phyloP scores from a whole-genome alignment of 2,329 filamentous ascomycete genomes.

The Stachybotrys chlorohalonatus region DNA sequence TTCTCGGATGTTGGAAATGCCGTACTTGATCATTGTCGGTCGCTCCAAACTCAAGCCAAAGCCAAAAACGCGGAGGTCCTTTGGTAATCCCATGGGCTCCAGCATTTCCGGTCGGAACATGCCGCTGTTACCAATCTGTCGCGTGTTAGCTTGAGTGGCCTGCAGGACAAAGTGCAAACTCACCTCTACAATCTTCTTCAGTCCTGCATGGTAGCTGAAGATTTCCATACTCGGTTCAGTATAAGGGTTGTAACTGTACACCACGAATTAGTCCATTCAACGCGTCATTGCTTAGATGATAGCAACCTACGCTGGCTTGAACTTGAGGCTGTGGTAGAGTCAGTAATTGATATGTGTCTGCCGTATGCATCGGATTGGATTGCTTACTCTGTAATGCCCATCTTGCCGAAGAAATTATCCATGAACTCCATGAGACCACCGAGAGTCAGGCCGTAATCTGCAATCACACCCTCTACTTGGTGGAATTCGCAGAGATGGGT shows the following conservation, averaged over 20 bases:
- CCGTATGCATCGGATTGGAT: not conserved
- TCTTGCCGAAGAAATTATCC: constrained; percentile 91
- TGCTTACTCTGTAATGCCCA: constrained; percentile 60
- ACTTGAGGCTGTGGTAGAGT: constrained; percentile 48
- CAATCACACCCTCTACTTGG: constrained; percentile 97
- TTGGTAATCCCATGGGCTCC: constrained; percentile 86
- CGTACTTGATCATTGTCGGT: constrained; percentile 96
- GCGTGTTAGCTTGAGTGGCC: constrained; percentile 1
- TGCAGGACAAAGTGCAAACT: not conserved
- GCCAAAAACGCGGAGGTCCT: constrained; percentile 86
- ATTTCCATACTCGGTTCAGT: constrained; percentile 98
- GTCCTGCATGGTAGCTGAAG: constrained; percentile 85
- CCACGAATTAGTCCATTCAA: not conserved
- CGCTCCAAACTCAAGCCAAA: constrained; percentile 88
- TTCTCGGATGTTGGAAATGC: constrained; percentile 83
- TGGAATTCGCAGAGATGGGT: constrained; percentile 98
- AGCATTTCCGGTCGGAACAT: constrained; percentile 99
- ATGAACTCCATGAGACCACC: constrained; percentile 91
- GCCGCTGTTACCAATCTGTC: constrained; percentile 80
- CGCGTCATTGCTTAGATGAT: not conserved
- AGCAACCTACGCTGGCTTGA: constrained; percentile 67
- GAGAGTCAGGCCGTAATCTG: constrained; percentile 86
- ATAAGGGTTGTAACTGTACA: constrained; percentile 66
- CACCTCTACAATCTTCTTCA: constrained; percentile 78
- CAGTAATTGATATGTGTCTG: not conserved